Base-by-base conservation (phyloP, 192 early-diverging fungal species). In the Coemansia sp. region DNA sequence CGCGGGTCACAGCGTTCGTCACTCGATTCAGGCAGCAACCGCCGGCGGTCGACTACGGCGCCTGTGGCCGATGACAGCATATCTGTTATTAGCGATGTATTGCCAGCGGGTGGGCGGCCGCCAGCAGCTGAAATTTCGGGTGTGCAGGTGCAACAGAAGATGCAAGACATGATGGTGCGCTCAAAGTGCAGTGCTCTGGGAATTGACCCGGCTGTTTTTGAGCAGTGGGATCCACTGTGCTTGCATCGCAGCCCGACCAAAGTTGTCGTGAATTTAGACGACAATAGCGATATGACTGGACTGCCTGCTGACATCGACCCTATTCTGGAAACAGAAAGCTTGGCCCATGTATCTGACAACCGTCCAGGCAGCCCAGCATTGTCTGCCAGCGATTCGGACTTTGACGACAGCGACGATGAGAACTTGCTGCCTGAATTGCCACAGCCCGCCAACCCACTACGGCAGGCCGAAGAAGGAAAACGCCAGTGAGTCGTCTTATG, bases 151-250 rank as follows among this genome's bases (percentile, higher is more conserved):
- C 71, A 66, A 58, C 51, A 53, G 1, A 67, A 60, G 47, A 56
- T 58, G 36, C 59, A 72, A 4, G 66, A 78, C 14, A 47, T 72
- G 63, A 46, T 64, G 31, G 62, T 78, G 7, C 69, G 55, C 5
- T 28, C n/a, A 24, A 38, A 60, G n/a, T 78, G 75, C 52, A 36
- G 46, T 5, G 40, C 42, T 3, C 20, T 71, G 36, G 75, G 75
- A 2, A 72, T 78, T 17, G 70, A 78, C n/a, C 70, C 75, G 0
- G 18, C 17, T 8, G 36, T 78, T 9, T 17, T 78, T 3, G 23
- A 62, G 17, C 31, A 63, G 9, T 78, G 75, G 69, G 75, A 78
- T 49, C 75, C 70, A 0, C 67, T 53, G 0, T 66, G 70, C 0
- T 18, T 78, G 21, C 75, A 78, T 21, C 52, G 57, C 5, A 57